Evolutionary conservation across 805 yeast species (phyloP), one percentile per base, ranked within the genome.

Genomic region (Maudiozyma saulgeensis): DNA sequence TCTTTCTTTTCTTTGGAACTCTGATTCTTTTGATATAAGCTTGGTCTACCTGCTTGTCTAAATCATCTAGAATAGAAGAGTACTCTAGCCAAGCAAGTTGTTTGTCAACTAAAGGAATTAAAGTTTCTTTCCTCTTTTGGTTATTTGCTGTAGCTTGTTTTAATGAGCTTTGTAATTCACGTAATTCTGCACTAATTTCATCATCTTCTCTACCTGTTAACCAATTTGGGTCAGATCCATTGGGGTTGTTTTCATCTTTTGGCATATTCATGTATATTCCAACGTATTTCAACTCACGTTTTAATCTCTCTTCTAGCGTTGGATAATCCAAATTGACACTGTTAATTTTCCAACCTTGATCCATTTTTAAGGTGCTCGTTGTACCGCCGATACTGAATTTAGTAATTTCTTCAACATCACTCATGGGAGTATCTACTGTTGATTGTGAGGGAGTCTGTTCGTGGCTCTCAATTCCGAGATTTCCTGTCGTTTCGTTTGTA

Each of bases 51-150:
- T 93, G 99, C 64, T 91, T 93, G 65, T 93, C 97, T 56, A 93
- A 73, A 62, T 93, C 98, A 50, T 93, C 98, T 51, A 89, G 68
- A 47, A 93, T 90, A 12, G 91, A 84, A 51, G 82, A 74, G 65
- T 87, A 93, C 65, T 93, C 99, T 64, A 91, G 96, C 81, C 90
- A 93, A 26, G 97, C 96, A 58, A 93, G 74, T 57, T 87, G 95
- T 55, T 86, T 93, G 56, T 89, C 91, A 15, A 93, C 76, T 0
- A 83, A 58, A 0, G 96, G 95, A 25, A 82, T 68, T 37, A 93
- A 61, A 40, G 72, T 69, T 51, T 78, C 74, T 65, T 87, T 87
- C 48, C 91, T 73, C 52, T 76, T 78, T 49, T 81, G 76, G 64
- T 93, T 93, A 49, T 78, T 71, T 23, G 69, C 71, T 3, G 82